Evolutionary conservation across 225 moss, liverwort and hornwort species (phyloP).

Genomic region (Marchantia polymorpha): DNA sequence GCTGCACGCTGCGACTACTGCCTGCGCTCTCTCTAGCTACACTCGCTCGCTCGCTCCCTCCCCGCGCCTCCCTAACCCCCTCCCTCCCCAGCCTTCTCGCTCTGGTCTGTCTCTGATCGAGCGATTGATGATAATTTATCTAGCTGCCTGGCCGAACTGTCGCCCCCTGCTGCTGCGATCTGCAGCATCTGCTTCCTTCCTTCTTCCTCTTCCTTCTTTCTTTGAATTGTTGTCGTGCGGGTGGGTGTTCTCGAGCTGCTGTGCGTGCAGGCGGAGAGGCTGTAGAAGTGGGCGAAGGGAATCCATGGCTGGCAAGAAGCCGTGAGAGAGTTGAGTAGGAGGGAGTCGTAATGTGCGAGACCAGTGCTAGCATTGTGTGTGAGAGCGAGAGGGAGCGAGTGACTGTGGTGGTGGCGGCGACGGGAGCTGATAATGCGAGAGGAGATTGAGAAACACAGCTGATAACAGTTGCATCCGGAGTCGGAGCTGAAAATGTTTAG

Average conservation of each 20-base stretch:
- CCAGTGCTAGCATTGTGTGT: not conserved
- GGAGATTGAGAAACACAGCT: not conserved
- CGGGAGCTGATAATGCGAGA: not conserved
- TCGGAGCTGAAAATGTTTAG: not conserved
- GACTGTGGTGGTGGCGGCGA: not conserved
- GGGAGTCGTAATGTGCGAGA: too few species aligned
- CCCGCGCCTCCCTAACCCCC: too few species aligned
- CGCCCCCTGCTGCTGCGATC: not conserved
- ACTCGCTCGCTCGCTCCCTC: too few species aligned
- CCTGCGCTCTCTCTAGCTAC: not conserved
- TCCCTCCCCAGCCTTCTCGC: too few species aligned
- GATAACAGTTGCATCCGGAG: not conserved
- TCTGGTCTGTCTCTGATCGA: not conserved
- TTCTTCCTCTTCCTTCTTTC: not conserved
- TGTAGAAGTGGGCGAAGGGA: not conserved
- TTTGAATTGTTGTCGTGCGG: not conserved
- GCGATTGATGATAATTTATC: slow-evolving; percentile 3
- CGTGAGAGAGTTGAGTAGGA: not conserved
- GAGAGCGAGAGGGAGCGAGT: not conserved
- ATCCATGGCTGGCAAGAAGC: not conserved
- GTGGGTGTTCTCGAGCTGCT: not conserved
- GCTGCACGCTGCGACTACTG: not conserved
- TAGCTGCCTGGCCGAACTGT: not conserved
- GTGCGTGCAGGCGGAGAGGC: not conserved
- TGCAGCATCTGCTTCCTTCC: not conserved